Percentiles rank a stretch among this genome's conserved stretches.
These are phyloP conservation scores for Hypoxylon rickii DNA, from an alignment of 495 filamentous ascomycete genomes.

Conservation along the genomic window DNA sequence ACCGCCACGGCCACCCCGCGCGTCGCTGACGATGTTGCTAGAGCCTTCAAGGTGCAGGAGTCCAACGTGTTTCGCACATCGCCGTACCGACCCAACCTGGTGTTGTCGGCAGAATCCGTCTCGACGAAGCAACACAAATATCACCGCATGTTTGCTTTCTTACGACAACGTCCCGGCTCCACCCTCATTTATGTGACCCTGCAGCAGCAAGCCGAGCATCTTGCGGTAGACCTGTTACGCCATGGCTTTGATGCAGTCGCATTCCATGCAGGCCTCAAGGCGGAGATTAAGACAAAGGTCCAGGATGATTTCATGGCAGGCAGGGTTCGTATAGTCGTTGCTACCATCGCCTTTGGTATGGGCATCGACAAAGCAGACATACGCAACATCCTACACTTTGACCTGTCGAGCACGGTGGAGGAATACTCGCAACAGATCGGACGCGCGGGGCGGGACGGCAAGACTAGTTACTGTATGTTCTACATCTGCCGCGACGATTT, in stretches of 20 bases:
- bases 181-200: constrained; percentile 62
- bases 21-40: constrained; percentile 58
- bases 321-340: constrained; percentile 54
- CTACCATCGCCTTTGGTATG: constrained; percentile 67
- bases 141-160: constrained; percentile 50
- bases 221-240: constrained; percentile 42
- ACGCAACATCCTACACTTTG: constrained; percentile 61
- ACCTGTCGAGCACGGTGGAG: constrained; percentile 58
- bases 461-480: constrained; percentile 56
- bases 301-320: constrained; percentile 61
- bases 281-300: constrained; percentile 43
- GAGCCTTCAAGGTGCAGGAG: constrained; percentile 54
- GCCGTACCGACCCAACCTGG: constrained; percentile 60
- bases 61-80: constrained; percentile 57
- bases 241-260: constrained; percentile 47
- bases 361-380: constrained; percentile 64
- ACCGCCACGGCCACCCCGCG: constrained; percentile 63
- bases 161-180: constrained; percentile 53
- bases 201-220: constrained; percentile 53
- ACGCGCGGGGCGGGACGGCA: constrained; percentile 60
- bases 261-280: constrained; percentile 60
- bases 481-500: constrained; percentile 59
- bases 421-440: constrained; percentile 66
- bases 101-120: constrained; percentile 54
- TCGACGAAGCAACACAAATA: constrained; percentile 46